Evolutionary conservation across 805 yeast genomes (phyloP).

Genomic region (Yarrowia sp.): DNA sequence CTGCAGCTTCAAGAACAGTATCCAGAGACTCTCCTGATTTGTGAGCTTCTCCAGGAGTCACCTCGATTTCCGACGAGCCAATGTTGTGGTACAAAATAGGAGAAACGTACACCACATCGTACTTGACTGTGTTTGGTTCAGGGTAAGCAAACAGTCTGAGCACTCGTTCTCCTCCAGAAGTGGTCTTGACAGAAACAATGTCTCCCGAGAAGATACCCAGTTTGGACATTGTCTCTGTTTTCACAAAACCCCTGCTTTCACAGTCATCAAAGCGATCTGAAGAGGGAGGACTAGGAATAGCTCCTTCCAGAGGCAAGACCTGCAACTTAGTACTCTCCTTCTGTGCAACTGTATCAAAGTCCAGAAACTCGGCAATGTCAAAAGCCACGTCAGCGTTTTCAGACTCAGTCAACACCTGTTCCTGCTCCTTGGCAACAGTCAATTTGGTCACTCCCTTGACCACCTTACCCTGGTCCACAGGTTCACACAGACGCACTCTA

Average conservation of each 20-base stretch:
- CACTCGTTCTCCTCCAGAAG: conserved; percentile 32
- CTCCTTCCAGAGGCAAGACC: conserved; percentile 27
- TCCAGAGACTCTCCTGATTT: conserved; percentile 2
- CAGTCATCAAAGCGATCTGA: conserved; percentile 46
- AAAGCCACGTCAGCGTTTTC: not conserved
- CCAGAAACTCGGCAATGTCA: conserved; percentile 10
- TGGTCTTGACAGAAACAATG: conserved; percentile 40
- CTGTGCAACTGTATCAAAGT: not conserved
- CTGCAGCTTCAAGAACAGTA: conserved; percentile 49
- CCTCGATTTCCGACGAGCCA: conserved; percentile 31
- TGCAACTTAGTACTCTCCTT: conserved; percentile 32
- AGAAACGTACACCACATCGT: conserved; percentile 52
- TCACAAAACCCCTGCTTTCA: conserved; percentile 48
- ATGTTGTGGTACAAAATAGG: conserved; percentile 60
- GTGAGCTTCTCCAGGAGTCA: not conserved
- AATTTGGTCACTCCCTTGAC: conserved; percentile 47
- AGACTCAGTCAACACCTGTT: not conserved
- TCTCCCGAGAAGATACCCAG: conserved; percentile 73
- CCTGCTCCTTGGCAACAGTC: conserved; percentile 47
- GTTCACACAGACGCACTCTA: conserved; percentile 61
- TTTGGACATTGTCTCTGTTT: conserved; percentile 51
- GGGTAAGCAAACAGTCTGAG: conserved; percentile 57
- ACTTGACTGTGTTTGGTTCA: conserved; percentile 55
- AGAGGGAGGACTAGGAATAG: conserved; percentile 29
- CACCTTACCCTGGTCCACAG: conserved; percentile 65